phyloP scores from a whole-genome alignment of 768 basidiomycete species.

The Tubosaeta sp. region DNA sequence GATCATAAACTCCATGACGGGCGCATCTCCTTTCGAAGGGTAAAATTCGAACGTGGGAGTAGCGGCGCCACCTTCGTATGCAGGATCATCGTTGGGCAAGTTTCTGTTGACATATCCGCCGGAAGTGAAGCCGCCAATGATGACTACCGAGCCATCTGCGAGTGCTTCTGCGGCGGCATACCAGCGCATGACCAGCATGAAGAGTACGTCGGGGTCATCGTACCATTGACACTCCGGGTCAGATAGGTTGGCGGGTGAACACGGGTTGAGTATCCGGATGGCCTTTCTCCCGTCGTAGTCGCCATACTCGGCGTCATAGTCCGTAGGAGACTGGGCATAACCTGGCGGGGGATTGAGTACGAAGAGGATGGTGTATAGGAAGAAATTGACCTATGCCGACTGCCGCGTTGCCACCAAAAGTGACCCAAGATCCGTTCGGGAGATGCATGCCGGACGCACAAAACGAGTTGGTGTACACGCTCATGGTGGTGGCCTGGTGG shows the following conservation, averaged over 20 bases:
- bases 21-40: constrained; percentile 51
- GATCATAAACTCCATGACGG: constrained; percentile 60
- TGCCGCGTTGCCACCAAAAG: constrained; percentile 75
- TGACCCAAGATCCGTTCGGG: constrained; percentile 69
- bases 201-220: constrained; percentile 56
- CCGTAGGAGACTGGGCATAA: constrained; percentile 24
- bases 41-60: constrained; percentile 82
- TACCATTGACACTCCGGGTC: constrained; percentile 60
- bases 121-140: constrained; percentile 74
- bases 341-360: constrained; percentile 31
- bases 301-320: constrained; percentile 59
- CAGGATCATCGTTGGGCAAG: constrained; percentile 60
- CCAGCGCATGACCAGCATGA: constrained; percentile 68
- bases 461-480: constrained; percentile 63
- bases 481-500: constrained; percentile 20
- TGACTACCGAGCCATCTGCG: constrained; percentile 67
- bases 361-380: not conserved
- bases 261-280: constrained; percentile 79
- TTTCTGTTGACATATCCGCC: constrained; percentile 78
- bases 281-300: constrained; percentile 79
- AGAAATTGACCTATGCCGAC: constrained; percentile 40
- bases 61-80: constrained; percentile 55
- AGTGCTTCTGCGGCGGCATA: constrained; percentile 69
- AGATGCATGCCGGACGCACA: constrained; percentile 79
- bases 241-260: constrained; percentile 43